Conservation (phyloP, 2,329 filamentous ascomycete genomes). For the Ophioceras dolichostomum region DNA sequence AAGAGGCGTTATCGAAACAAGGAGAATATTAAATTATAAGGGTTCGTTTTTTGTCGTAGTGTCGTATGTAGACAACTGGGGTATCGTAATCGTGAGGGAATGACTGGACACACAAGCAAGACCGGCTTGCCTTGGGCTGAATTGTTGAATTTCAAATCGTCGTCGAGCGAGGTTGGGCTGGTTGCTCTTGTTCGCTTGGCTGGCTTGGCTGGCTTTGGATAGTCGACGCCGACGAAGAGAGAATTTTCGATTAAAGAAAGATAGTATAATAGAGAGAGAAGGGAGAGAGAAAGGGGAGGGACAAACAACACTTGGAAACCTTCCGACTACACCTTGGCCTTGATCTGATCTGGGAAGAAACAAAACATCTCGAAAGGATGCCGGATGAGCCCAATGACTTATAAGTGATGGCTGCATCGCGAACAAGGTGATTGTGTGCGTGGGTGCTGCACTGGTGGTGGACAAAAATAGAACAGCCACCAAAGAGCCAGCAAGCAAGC, state of each 20-base stretch:
- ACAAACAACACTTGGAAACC: slow-evolving; percentile 3
- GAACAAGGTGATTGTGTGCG: too few relatives aligned
- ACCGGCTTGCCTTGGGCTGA: slow-evolving; percentile 35
- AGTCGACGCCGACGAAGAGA: slow-evolving; percentile 2
- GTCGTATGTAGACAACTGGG: slow-evolving; percentile 5
- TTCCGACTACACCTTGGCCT: slow-evolving; percentile 2
- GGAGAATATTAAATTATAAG: slow-evolving; percentile 14
- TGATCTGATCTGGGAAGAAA: slow-evolving; percentile 4
- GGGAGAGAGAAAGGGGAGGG: background rate
- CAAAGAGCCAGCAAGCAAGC: too few relatives aligned
- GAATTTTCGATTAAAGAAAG: slow-evolving; percentile 2
- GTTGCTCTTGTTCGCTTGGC: too few relatives aligned
- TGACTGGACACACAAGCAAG: slow-evolving; percentile 46
- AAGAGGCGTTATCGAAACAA: slow-evolving; percentile 9
- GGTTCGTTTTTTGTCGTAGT: slow-evolving; percentile 1
- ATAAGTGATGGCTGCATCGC: slow-evolving; percentile 1
- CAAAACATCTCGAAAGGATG: slow-evolving; percentile 1
- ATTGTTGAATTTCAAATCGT: slow-evolving; percentile 1
- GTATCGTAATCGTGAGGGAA: slow-evolving; percentile 30
- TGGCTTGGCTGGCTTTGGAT: background rate
- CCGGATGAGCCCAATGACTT: slow-evolving; percentile 1
- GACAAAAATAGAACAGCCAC: too few relatives aligned
- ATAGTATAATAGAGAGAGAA: background rate
- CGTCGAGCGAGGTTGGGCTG: too few relatives aligned
- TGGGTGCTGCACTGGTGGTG: too few relatives aligned